Percentiles rank a stretch among this genome's conserved stretches.
phyloP scores from a whole-genome alignment of 495 filamentous ascomycete species.

The Annulohypoxylon nitens region DNA sequence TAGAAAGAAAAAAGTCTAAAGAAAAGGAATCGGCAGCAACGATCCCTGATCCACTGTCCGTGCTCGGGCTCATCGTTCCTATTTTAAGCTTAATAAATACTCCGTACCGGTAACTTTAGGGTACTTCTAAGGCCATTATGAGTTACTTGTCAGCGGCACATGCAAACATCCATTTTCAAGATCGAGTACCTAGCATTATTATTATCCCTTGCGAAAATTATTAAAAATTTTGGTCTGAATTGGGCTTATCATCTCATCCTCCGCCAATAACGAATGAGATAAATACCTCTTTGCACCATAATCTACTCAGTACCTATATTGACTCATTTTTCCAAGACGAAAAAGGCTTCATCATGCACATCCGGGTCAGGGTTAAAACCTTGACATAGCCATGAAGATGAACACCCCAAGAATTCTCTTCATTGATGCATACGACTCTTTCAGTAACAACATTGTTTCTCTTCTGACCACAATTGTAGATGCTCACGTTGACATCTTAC shows the following conservation, averaged over 20 bases:
- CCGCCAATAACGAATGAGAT: slow-evolving; percentile 27
- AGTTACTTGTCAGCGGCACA: slow-evolving; percentile 25
- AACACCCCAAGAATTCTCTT: slow-evolving; percentile 74
- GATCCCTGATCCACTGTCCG: slow-evolving; percentile 28
- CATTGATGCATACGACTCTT: slow-evolving; percentile 95
- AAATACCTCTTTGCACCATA: slow-evolving; percentile 30
- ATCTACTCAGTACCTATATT: background rate
- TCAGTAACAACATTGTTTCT: slow-evolving; percentile 90
- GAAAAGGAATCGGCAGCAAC: background rate
- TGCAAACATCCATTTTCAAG: background rate
- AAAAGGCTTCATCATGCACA: slow-evolving; percentile 27
- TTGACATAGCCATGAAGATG: slow-evolving; percentile 41
- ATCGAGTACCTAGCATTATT: background rate
- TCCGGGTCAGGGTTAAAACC: slow-evolving; percentile 23
- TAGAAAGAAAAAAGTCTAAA: slow-evolving; percentile 12
- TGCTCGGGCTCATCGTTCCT: slow-evolving; percentile 15
- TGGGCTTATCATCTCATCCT: slow-evolving; percentile 22
- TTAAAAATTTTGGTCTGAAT: slow-evolving; percentile 22
- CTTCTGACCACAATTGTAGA: slow-evolving; percentile 75
- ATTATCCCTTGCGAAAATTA: slow-evolving; percentile 30
- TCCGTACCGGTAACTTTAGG: slow-evolving; percentile 8
- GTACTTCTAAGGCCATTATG: background rate
- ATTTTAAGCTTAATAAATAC: slow-evolving; percentile 38
- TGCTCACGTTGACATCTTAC: slow-evolving; percentile 76
- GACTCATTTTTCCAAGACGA: background rate